Evolutionary conservation across 208 protist species (phyloP), one percentile per base, ranked within the genome.

Genomic region (Leishmania braziliensis): DNA sequence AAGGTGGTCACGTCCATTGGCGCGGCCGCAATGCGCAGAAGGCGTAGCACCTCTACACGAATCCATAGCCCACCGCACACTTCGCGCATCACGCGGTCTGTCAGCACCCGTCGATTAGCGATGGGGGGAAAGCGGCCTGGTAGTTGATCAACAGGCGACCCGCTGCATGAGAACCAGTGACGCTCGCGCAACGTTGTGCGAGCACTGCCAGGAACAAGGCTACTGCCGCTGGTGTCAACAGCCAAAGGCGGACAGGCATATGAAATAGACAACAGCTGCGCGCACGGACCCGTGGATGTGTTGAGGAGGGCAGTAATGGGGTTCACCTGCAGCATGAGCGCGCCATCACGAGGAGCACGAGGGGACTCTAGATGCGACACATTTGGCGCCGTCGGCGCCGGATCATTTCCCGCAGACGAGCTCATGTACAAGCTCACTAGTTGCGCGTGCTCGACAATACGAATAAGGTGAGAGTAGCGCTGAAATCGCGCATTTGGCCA

Each of bases 391-490:
- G 46, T 43, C 39, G 75, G 29, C 16, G 77, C 58, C 0, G 14
- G 51, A 33, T 69, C 76, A 2, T 80, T 63, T 6, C 60, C 54
- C 14, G 53, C 75, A 36, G 63, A 36, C 8, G 62, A 75, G 46
- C 78, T 86, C n/a, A 84, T 60, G 72, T 65, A 88, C 29, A 82
- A 43, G 60, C 80, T 75, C 36, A 83, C 79, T 5, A 88, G 68
- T 62, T 90, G 82, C 9, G 78, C 86, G 72, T 93, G 90, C 81
- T 90, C 85, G 58, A 89, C 46, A 60, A 93, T 78, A 36, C 90
- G 87, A 29, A 75, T 53, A 46, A 88, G 75, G 62, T 86, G 90
- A 12, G 54, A 68, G 53, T 86, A 75, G 46, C 80, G 72, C 70
- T 87, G 79, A 46, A 93, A 88, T 36, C 63, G 81, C 23, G 80